Conservation (phyloP, 495 filamentous ascomycete genomes). For the Tricharina praecox region DNA sequence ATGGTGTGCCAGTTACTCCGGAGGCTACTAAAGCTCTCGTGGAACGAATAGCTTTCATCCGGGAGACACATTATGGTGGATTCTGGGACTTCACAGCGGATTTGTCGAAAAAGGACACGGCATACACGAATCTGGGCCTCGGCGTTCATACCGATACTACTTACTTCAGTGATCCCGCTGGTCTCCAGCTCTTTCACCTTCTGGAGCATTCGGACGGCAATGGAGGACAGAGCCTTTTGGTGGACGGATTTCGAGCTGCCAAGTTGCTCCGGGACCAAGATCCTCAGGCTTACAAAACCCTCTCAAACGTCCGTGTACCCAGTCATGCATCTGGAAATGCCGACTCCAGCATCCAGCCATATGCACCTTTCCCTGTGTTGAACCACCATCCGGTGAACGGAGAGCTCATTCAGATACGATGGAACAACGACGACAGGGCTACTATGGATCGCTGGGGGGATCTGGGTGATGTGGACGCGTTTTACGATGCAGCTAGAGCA, state of each 20-base stretch:
- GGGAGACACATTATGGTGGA: constrained; percentile 76
- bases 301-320: constrained; percentile 39
- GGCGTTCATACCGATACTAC: constrained; percentile 79
- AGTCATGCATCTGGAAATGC: constrained; percentile 75
- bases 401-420: constrained; percentile 51
- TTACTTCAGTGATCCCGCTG: constrained; percentile 80
- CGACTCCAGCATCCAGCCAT: constrained; percentile 58
- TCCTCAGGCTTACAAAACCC: constrained; percentile 33
- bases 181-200: constrained; percentile 79
- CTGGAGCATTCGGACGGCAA: constrained; percentile 52
- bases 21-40: constrained; percentile 53
- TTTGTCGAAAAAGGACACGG: constrained; percentile 71
- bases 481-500: constrained; percentile 59
- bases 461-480: constrained; percentile 33
- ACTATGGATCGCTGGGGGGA: constrained; percentile 34
- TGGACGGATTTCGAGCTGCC: constrained; percentile 70
- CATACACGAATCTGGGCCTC: constrained; percentile 70
- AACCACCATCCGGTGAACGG: constrained; percentile 31
- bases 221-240: constrained; percentile 57
- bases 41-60: constrained; percentile 64
- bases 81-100: constrained; percentile 93
- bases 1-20: constrained; percentile 46
- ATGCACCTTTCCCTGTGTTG: constrained; percentile 50
- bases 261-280: constrained; percentile 34
- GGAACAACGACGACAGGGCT: constrained; percentile 82